Base-by-base conservation (phyloP, 495 filamentous ascomycete genomes). In the Xylaria acuta region DNA sequence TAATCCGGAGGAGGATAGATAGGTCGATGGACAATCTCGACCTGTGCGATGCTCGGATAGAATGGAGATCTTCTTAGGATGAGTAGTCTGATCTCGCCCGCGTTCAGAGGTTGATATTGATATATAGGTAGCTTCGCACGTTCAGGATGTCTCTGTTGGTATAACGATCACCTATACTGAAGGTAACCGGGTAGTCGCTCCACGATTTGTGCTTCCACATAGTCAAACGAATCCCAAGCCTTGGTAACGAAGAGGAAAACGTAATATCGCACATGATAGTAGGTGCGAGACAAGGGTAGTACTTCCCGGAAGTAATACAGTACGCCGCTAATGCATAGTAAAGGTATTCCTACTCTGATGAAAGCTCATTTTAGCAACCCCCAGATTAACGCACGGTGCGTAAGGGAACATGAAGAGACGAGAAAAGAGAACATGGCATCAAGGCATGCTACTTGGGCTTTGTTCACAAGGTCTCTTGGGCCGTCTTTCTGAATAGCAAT, bases 141-240 rank as follows among this genome's bases (percentile, higher is more conserved):
- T 34, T 41, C 51, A 11, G 65, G 49, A 12, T 5, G 65, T 38
- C 36, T 11, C 36, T 68, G 65, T 58, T 58, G 49, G 12, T 68
- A 58, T 1, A 51, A 43, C 1, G 65, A 58, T 51, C 65, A 68
- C 36, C 32, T 43, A 51, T 58, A 51, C 36, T 68, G 65, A 56
- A 68, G 65, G 36, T 58, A 68, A 1, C 25, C 51, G 12, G 65
- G 65, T 25, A 68, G 14, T 14, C 65, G 65, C 22, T 56, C 65
- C 8, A 68, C 49, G 14, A 68, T 20, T 41, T 68, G 65, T 32
- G 51, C 49, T 45, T 68, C 65, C 5, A 43, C 22, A 18, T 68
- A 56, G 51, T 68, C 65, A 47, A 56, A 68, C 12, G 5, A 14
- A n/a, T 68, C 51, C 65, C 65, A 68, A 22, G 22, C n/a, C 5